Percentiles rank a stretch among this genome's conserved stretches.
phyloP scores from a whole-genome alignment of 2,329 filamentous ascomycete species.

The Periconia sp. region DNA sequence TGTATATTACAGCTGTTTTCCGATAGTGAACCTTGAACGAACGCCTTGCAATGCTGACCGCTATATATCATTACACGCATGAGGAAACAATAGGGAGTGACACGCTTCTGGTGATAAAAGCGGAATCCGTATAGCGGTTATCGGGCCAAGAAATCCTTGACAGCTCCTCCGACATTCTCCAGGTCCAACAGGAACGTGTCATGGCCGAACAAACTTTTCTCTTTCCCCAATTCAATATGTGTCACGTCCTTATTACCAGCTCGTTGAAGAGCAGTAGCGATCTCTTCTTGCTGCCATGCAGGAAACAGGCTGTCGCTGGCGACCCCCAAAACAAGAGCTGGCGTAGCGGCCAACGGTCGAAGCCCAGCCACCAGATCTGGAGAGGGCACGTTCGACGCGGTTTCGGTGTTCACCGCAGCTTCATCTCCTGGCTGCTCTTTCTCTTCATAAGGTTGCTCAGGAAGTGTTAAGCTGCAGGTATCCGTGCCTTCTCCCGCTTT shows the following conservation, averaged over 20 bases:
- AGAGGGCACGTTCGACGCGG: conserved; percentile 53
- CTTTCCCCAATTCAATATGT: conserved; percentile 90
- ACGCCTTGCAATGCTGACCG: conserved; percentile 29
- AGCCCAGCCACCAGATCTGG: conserved; percentile 79
- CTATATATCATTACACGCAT: conserved; percentile 4
- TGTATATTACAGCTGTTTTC: background rate
- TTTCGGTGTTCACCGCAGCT: conserved; percentile 30
- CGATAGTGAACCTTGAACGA: background rate
- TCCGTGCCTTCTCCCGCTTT: conserved; percentile 36
- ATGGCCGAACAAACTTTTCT: conserved; percentile 92
- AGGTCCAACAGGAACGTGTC: conserved; percentile 94
- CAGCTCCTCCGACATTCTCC: conserved; percentile 83
- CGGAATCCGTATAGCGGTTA: background rate
- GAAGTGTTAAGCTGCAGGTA: conserved; percentile 78
- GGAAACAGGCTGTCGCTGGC: conserved; percentile 96
- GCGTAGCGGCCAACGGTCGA: conserved; percentile 69
- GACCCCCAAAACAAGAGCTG: conserved; percentile 87
- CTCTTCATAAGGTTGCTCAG: conserved; percentile 83
- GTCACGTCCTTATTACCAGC: conserved; percentile 79
- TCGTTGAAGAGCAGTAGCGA: conserved; percentile 77
- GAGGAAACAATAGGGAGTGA: background rate
- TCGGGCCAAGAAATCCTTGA: conserved; percentile 75
- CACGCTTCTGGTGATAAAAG: conserved; percentile 1
- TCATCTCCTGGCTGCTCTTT: conserved; percentile 57
- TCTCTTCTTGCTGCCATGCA: conserved; percentile 95